phyloP scores from a whole-genome alignment of 2,329 filamentous ascomycete species.

The Coniochaeta sp. region DNA sequence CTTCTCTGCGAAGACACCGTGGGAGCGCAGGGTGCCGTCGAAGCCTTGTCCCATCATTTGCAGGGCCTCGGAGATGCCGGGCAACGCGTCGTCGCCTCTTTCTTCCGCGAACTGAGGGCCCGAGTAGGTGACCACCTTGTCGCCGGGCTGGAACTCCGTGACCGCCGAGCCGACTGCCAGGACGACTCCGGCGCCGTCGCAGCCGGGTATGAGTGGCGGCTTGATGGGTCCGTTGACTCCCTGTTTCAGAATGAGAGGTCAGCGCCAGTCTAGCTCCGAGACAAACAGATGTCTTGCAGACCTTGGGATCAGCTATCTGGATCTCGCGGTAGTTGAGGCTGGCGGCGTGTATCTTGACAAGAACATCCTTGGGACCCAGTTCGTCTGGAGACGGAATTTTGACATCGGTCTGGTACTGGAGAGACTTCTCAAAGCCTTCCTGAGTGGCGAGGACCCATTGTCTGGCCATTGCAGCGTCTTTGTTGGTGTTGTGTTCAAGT shows the following conservation, averaged over 20 bases:
- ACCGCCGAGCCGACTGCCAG: constrained; percentile 46
- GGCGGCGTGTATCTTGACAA: constrained; percentile 46
- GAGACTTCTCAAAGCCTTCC: constrained; percentile 25
- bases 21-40: constrained; percentile 52
- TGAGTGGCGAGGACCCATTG: constrained; percentile 25
- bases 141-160: constrained; percentile 35
- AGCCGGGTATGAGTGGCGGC: constrained; percentile 22
- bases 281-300: constrained; percentile 16
- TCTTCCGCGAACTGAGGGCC: constrained; percentile 11
- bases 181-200: constrained; percentile 34
- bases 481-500: background rate
- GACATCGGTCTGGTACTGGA: constrained; percentile 22
- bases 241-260: constrained; percentile 6
- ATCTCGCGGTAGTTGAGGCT: constrained; percentile 43
- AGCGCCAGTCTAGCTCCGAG: too few species aligned
- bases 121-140: constrained; percentile 49
- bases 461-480: too few species aligned
- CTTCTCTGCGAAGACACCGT: constrained; percentile 49
- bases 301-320: constrained; percentile 26
- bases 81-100: constrained; percentile 16
- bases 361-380: constrained; percentile 49
- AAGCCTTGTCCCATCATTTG: constrained; percentile 49
- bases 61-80: constrained; percentile 16
- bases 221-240: constrained; percentile 16
- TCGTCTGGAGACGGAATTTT: constrained; percentile 15